Evolutionary conservation across 768 basidiomycete species (phyloP).

Genomic region (Flagelloscypha sp.): DNA sequence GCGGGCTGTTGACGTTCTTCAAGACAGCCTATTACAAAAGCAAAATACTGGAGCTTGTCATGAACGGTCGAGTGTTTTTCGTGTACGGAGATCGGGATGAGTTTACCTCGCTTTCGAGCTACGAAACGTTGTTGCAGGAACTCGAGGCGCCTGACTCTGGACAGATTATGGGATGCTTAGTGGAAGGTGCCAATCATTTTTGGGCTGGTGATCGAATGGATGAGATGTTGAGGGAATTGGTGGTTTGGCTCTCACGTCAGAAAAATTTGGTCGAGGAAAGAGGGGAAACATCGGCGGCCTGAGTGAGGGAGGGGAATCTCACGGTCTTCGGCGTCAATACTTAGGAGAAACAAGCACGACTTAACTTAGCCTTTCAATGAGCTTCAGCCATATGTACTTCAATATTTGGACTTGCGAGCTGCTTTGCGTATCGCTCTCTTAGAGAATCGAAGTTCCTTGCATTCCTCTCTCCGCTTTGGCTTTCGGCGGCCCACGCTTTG

Average conservation of each 20-base stretch:
- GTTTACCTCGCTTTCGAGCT: conserved; percentile 51
- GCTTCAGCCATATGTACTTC: no score
- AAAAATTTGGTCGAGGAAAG: no score
- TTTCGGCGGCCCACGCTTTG: no score
- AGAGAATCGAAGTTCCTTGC: no score
- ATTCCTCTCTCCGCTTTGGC: no score
- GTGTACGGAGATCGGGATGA: conserved; percentile 65
- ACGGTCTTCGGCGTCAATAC: no score
- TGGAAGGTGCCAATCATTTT: conserved; percentile 56
- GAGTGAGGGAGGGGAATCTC: no score
- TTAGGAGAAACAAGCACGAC: no score
- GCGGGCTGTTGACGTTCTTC: conserved; percentile 65
- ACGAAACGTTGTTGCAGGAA: conserved; percentile 44
- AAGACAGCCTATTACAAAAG: conserved; percentile 43
- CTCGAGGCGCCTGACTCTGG: conserved; percentile 20
- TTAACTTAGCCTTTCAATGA: no score
- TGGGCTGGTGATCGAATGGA: conserved; percentile 39
- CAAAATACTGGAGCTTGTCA: conserved; percentile 42
- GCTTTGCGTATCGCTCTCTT: no score
- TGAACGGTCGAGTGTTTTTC: conserved; percentile 45
- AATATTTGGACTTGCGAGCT: no score
- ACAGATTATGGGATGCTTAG: conserved; percentile 25
- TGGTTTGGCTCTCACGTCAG: conserved; percentile 27
- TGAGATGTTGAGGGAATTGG: conserved; percentile 20
- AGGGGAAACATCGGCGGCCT: no score